Percentiles rank a stretch among this genome's conserved stretches.
Conservation (phyloP, 345 rosid genomes). For the Melaleuca quinquenervia region DNA sequence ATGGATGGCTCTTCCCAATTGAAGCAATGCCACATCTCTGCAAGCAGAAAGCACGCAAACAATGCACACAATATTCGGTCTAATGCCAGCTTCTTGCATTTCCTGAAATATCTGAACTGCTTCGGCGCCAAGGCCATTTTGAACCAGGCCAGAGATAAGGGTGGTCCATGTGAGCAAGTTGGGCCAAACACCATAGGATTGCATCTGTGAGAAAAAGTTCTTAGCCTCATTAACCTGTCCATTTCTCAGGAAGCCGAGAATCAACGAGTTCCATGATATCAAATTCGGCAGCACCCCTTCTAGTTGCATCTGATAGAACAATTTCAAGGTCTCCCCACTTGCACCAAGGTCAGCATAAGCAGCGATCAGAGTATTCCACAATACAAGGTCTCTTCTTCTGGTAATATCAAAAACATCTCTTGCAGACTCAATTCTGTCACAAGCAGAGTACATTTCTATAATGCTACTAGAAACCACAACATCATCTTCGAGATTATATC, state of each 20-base stretch:
- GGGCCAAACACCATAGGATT: slow-evolving; percentile 29
- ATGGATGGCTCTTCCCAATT: slow-evolving; percentile 41
- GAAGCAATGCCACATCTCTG: slow-evolving; percentile 23
- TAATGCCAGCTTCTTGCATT: slow-evolving; percentile 49
- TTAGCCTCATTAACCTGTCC: slow-evolving; percentile 42
- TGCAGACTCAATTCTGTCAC: slow-evolving; percentile 40
- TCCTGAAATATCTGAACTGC: slow-evolving; percentile 29
- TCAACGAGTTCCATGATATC: slow-evolving; percentile 57
- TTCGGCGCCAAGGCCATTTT: slow-evolving; percentile 27
- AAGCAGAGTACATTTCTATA: slow-evolving; percentile 54
- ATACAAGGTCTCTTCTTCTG: slow-evolving; percentile 27
- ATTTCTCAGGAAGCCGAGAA: slow-evolving; percentile 46
- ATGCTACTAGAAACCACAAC: slow-evolving; percentile 38
- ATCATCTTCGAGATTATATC: slow-evolving; percentile 46
- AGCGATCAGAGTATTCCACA: slow-evolving; percentile 58
- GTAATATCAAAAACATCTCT: slow-evolving; percentile 35
- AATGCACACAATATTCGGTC: slow-evolving; percentile 34
- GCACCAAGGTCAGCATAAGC: slow-evolving; percentile 53
- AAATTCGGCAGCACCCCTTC: slow-evolving; percentile 49
- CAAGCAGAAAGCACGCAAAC: slow-evolving; percentile 40
- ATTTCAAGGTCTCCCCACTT: slow-evolving; percentile 47
- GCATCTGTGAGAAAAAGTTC: slow-evolving; percentile 56
- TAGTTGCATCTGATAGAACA: slow-evolving; percentile 69
- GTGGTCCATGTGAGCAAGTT: slow-evolving; percentile 47
- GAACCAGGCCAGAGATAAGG: slow-evolving; percentile 47